phyloP scores from a whole-genome alignment of 108 stramenopile species.

The Skeletonema potamos region DNA sequence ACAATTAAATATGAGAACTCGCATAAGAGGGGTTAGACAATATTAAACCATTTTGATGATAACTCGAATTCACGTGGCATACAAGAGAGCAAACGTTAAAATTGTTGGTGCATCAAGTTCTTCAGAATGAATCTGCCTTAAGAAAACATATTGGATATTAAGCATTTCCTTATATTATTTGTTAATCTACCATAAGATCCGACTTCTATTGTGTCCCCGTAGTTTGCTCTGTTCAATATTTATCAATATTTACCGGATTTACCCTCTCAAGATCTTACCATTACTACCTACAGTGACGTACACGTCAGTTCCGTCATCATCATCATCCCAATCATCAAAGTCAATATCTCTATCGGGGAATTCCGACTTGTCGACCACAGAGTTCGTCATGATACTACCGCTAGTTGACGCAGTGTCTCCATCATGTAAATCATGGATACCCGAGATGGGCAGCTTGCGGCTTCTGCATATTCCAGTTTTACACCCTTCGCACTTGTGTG shows the following conservation, averaged over 20 bases:
- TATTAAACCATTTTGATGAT: constrained; percentile 41
- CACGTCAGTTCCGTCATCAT: constrained; percentile 14
- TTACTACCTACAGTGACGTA: constrained; percentile 17
- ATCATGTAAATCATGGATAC: constrained; percentile 36
- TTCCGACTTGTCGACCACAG: constrained; percentile 37
- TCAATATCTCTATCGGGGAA: constrained; percentile 41
- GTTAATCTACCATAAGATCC: not conserved
- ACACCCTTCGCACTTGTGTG: constrained; percentile 43
- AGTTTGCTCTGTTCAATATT: not conserved
- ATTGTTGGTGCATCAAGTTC: not conserved
- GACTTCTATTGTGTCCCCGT: no score
- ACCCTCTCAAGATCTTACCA: constrained; percentile 26
- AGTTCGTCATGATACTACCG: constrained; percentile 34
- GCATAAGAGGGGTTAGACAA: constrained; percentile 76
- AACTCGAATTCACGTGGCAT: no score
- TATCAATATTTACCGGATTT: not conserved
- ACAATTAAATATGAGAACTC: constrained; percentile 85
- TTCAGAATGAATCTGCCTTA: no score
- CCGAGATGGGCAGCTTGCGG: constrained; percentile 27
- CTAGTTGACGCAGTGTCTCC: constrained; percentile 47
- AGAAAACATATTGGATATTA: not conserved
- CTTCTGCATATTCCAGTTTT: constrained; percentile 30
- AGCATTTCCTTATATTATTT: not conserved
- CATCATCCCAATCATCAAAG: constrained; percentile 43
- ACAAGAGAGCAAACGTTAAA: no score